Evolutionary conservation across 108 stramenopile species (phyloP), one percentile per base, ranked within the genome.

Genomic region (Skeletonema marinoi): DNA sequence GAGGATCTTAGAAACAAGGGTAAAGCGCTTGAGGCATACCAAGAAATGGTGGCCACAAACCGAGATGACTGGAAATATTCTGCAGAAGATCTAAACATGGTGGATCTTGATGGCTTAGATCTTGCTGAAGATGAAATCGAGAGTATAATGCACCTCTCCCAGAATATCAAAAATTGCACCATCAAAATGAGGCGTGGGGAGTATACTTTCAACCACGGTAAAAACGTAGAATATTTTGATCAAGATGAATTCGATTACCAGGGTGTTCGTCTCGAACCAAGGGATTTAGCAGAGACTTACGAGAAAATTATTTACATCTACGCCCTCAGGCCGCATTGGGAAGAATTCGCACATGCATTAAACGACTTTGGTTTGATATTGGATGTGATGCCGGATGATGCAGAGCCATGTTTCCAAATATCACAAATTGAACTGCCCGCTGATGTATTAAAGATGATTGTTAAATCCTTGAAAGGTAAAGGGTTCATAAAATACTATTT

Each of bases 171-270:
- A 56, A 25, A 21, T 0, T 19, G 54, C 25, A 56, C 54, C 21
- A 29, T 56, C 54, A 56, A 56, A 56, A 56, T 56, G 54, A 56
- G 54, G 54, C 5, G 54, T 10, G 54, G 54, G 19, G 54, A 56
- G 8, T 56, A 56, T 10, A 25, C 29, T 25, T 25, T 4, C 54
- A 5, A n/a, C 36, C 36, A 8, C 8, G 36, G 25, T 25, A 25
- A 36, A 36, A 36, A 8, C 8, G 36, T 8, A 8, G 25, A 25
- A 25, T 25, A 25, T 25, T 25, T 25, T 25, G 25, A 25, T 17
- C 11, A 51, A 51, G 3, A 6, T 6, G 54, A 56, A 9, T 56
- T 56, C 25, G 25, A 25, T 25, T 25, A 25, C 25, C 54, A 56
- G 7, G 54, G 54, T 25, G 2, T 56, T 56, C 54, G 16, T 16